Base-by-base conservation (phyloP, 441 rosid species). In the Adansonia rubrostipa region DNA sequence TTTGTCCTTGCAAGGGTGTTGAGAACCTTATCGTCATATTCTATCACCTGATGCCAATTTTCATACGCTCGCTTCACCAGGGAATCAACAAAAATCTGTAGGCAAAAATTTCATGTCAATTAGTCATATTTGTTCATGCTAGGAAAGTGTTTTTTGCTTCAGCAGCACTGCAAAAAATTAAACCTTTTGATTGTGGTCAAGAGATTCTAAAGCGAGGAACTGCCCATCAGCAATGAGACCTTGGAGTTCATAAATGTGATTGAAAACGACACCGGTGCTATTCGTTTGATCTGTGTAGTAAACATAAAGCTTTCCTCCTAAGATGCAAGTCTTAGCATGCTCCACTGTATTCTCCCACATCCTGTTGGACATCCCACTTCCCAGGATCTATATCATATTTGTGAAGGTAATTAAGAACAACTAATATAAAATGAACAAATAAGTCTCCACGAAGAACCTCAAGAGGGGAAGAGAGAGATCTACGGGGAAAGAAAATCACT, bases 291-390 rank as follows among this genome's bases (percentile, higher is more conserved):
- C 94, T 9, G 98, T 77, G 77, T 90, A 87, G 84, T 88, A 97
- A 69, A 97, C 88, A 47, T 94, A 94, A 64, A 94, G 90, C 89
- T 90, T 97, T 44, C 91, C 97, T 64, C 98, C 89, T 73, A 94
- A 81, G 36, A 89, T 93, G 40, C 99, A 97, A 1, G 98, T 97
- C 91, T 97, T 97, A 3, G 99, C 98, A 74, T 97, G 98, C 83
- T 97, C 98, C 81, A 93, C 87, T 9, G 96, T 91, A 65, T 90
- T 92, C 70, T 97, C 98, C 99, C 99, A 97, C 99, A 97, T 97
- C 83, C 92, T 89, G 81, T 92, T 97, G 7, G 99, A 93, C 98
- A 97, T 93, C 64, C 99, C 99, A 76, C 98, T 94, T 79, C 99
- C 99, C 33, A 97, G 97, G 77, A 94, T 89, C 98, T 97, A 66